Conservation (phyloP, 179 eudicot species). For the Patellifolia procumbens region DNA sequence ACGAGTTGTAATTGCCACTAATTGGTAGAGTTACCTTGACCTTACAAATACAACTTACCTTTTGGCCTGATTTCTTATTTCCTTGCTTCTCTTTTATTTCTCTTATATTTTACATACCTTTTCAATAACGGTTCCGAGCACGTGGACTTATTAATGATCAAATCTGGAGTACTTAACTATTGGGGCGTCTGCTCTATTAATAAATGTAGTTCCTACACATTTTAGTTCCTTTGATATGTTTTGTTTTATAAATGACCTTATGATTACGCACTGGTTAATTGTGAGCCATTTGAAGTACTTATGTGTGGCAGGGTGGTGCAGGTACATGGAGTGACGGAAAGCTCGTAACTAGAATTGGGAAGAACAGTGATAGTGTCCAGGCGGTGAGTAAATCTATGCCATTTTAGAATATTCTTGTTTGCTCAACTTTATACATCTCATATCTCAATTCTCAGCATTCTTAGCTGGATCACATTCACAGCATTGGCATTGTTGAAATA, state of each 20-base stretch:
- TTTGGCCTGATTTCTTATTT: no score
- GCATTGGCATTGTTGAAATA: background rate
- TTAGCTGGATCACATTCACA: background rate
- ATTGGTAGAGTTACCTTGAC: no score
- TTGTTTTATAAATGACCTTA: background rate
- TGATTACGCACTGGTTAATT: background rate
- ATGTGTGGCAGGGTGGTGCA: conserved; percentile 99
- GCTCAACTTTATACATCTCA: background rate
- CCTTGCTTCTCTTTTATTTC: no score
- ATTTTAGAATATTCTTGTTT: background rate
- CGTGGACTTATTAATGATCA: background rate
- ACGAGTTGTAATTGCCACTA: no score
- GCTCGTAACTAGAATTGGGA: conserved; percentile 91
- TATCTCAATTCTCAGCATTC: background rate
- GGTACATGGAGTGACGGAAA: conserved; percentile 99
- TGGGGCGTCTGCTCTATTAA: no score
- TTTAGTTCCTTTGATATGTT: conserved; percentile 11
- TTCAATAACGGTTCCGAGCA: no score
- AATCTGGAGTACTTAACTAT: background rate
- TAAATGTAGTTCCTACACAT: background rate
- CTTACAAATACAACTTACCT: no score
- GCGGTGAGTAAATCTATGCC: conserved; percentile 52
- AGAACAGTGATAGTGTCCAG: conserved; percentile 71
- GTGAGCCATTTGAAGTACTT: conserved; percentile 53
- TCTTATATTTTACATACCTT: no score